Evolutionary conservation across 805 yeast genomes (phyloP).

Genomic region (Wickerhamiella musiphila): DNA sequence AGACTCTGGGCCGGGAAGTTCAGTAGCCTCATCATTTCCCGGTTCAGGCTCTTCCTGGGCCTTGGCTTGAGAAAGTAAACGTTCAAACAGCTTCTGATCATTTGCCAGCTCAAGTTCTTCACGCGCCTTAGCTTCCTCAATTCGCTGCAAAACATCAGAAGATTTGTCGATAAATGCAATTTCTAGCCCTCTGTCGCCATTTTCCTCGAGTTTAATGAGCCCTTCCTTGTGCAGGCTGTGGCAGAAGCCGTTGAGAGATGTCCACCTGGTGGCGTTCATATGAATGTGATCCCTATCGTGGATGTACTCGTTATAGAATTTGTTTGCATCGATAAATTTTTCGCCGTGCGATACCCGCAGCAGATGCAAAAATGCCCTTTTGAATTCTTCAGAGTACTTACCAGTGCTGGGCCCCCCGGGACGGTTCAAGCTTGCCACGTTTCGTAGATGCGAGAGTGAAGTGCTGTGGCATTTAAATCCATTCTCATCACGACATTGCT

Average conservation of each 20-base stretch:
- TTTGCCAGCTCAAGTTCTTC: no score
- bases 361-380: constrained; percentile 43
- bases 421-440: constrained; percentile 30
- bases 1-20: no score
- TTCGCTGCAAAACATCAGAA: neutral
- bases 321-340: constrained; percentile 60
- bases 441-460: constrained; percentile 59
- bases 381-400: constrained; percentile 43
- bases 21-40: no score
- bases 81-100: neutral
- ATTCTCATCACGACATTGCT: constrained; percentile 91
- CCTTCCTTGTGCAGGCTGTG: constrained; percentile 41
- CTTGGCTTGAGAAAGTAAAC: neutral
- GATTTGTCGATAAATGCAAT: constrained; percentile 34
- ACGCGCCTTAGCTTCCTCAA: no score
- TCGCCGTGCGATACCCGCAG: constrained; percentile 63
- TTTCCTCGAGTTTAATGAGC: constrained; percentile 31
- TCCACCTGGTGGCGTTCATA: constrained; percentile 78
- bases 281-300: constrained; percentile 71
- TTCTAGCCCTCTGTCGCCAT: constrained; percentile 25
- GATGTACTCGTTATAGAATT: constrained; percentile 80
- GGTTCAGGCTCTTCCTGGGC: no score
- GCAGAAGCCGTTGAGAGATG: constrained; percentile 49
- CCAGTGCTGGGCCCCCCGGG: constrained; percentile 31
- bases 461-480: constrained; percentile 84